Conservation (phyloP, 768 basidiomycete species). For the Rhizopogon vesiculosus region DNA sequence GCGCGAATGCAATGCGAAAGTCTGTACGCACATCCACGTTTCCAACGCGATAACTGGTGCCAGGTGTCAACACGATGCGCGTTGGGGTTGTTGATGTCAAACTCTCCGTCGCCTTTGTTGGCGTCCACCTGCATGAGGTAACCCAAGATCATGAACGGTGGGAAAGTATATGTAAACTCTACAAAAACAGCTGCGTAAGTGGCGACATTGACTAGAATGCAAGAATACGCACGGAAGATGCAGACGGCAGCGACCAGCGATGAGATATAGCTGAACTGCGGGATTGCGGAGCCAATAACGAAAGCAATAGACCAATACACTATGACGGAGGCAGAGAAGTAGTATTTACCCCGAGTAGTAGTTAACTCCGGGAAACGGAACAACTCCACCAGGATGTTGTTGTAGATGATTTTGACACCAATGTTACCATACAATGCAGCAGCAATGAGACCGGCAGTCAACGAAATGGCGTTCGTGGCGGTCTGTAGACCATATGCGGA, state of each 20-base stretch:
- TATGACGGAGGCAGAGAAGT: conserved; percentile 19
- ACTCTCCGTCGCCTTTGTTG: conserved; percentile 16
- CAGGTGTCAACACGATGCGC: conserved; percentile 25
- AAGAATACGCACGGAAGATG: conserved; percentile 39
- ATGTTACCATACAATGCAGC: conserved; percentile 64
- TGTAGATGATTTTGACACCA: conserved; percentile 55
- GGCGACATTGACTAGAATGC: conserved; percentile 31
- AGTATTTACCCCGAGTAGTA: conserved; percentile 25
- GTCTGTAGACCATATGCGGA: conserved; percentile 29
- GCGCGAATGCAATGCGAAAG: neutral
- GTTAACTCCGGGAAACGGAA: conserved; percentile 49
- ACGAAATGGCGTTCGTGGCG: conserved; percentile 36
- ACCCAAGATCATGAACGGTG: conserved; percentile 31
- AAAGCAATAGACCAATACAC: conserved; percentile 36
- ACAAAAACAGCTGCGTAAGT: conserved; percentile 24
- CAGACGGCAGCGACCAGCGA: conserved; percentile 53
- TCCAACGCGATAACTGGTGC: conserved; percentile 23
- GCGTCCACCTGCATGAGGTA: conserved; percentile 26
- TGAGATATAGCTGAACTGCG: conserved; percentile 52
- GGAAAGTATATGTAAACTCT: conserved; percentile 36
- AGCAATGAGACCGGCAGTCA: conserved; percentile 52
- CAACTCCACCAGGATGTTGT: conserved; percentile 45
- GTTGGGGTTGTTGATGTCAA: conserved; percentile 21
- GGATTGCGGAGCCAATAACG: conserved; percentile 53
- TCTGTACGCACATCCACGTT: conserved; percentile 21